These are phyloP conservation scores for Phanerochaete carnosa DNA, from an alignment of 768 basidiomycete species.

Conservation along the genomic window DNA sequence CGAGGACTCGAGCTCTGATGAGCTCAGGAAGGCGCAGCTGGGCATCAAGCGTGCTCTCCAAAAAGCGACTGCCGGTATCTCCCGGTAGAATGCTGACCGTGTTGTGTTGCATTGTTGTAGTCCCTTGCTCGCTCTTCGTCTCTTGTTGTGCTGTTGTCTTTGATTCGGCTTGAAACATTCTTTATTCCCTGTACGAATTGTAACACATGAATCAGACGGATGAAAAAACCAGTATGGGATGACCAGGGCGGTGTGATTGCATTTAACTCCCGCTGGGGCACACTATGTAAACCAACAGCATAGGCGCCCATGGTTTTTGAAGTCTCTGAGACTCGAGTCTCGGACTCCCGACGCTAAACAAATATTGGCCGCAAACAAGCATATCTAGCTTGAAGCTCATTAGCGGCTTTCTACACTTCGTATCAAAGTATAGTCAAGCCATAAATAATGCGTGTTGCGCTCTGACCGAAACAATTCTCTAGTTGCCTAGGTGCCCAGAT, in stretches of 20 bases:
- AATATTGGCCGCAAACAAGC: too few species aligned
- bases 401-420: too few species aligned
- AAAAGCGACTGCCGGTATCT: constrained; percentile 92
- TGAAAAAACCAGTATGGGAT: background rate
- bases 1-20: constrained; percentile 90
- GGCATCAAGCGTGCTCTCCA: constrained; percentile 95
- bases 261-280: background rate
- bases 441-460: too few species aligned
- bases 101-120: background rate
- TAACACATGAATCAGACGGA: background rate
- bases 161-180: constrained; percentile 2
- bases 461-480: too few species aligned
- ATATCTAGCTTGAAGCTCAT: too few species aligned
- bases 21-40: constrained; percentile 94
- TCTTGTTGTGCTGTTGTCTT: constrained; percentile 12
- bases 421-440: too few species aligned
- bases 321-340: too few species aligned
- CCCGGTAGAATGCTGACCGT: constrained; percentile 43
- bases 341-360: too few species aligned
- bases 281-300: too few species aligned
- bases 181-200: constrained; percentile 5
- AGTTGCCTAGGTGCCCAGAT: background rate
- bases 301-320: too few species aligned
- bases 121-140: constrained; percentile 7
- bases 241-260: background rate